phyloP scores from a whole-genome alignment of 306 rosid genomes.

The Castanea sativa region DNA sequence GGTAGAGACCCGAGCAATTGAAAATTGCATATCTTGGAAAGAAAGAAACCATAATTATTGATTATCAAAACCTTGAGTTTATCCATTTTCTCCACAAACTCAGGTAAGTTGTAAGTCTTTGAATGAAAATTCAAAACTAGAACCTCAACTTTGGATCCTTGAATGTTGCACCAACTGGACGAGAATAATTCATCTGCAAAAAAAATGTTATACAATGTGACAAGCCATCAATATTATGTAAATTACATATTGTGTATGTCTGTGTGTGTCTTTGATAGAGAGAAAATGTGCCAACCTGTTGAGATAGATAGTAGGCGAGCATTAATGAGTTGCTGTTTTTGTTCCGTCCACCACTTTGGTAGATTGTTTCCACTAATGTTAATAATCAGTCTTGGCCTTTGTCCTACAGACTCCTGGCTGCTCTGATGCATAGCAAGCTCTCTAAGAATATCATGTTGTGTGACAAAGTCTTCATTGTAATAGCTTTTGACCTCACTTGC shows the following conservation, averaged over 20 bases:
- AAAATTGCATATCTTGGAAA: slow-evolving; percentile 31
- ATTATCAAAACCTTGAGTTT: slow-evolving; percentile 46
- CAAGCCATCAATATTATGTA: not conserved
- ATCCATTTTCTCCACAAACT: slow-evolving; percentile 39
- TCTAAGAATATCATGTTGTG: slow-evolving; percentile 63
- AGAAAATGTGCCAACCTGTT: slow-evolving; percentile 46
- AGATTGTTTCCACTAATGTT: slow-evolving; percentile 35
- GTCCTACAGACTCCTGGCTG: slow-evolving; percentile 25
- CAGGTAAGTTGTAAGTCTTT: slow-evolving; percentile 39
- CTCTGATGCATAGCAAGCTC: slow-evolving; percentile 52
- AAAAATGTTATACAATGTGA: not conserved
- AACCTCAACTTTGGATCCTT: slow-evolving; percentile 50
- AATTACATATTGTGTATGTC: not conserved
- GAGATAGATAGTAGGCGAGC: slow-evolving; percentile 52
- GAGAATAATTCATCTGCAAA: slow-evolving; percentile 54
- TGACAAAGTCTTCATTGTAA: slow-evolving; percentile 52
- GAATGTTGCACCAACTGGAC: slow-evolving; percentile 46
- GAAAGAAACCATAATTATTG: slow-evolving; percentile 39
- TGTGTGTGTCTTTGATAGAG: not conserved
- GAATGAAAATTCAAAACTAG: slow-evolving; percentile 49
- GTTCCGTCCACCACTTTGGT: slow-evolving; percentile 55
- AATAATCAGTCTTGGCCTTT: slow-evolving; percentile 44
- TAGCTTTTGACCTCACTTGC: slow-evolving; percentile 40
- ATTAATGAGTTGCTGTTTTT: slow-evolving; percentile 26
- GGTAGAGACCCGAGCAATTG: slow-evolving; percentile 32